Conservation (phyloP, 1,139 yeast species). For the Nakaseomyces kungkrabaensis region DNA sequence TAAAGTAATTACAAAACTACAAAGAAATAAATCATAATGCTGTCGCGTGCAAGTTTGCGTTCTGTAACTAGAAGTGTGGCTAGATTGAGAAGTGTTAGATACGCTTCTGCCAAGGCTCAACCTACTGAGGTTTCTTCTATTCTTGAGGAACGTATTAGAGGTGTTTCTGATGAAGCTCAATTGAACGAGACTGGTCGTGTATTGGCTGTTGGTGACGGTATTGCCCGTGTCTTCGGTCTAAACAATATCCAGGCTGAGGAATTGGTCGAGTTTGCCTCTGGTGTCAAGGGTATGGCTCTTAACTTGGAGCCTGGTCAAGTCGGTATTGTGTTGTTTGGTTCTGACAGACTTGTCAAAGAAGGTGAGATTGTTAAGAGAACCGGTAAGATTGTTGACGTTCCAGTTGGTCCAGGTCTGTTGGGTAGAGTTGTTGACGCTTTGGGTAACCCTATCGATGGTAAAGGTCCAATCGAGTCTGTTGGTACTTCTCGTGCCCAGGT, state of each 20-base stretch:
- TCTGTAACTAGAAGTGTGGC: slow-evolving; percentile 38
- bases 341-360: slow-evolving; percentile 97
- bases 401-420: slow-evolving; percentile 95
- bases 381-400: slow-evolving; percentile 98
- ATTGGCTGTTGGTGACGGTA: slow-evolving; percentile 99
- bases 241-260: slow-evolving; percentile 99
- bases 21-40: not conserved
- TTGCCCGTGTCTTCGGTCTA: slow-evolving; percentile 99
- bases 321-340: slow-evolving; percentile 99
- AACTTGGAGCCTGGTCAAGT: slow-evolving; percentile 99
- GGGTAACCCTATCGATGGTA: slow-evolving; percentile 99
- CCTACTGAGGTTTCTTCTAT: slow-evolving; percentile 99
- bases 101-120: slow-evolving; percentile 95
- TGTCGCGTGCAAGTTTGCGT: slow-evolving; percentile 1
- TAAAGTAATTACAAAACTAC: not conserved
- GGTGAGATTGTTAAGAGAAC: slow-evolving; percentile 99
- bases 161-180: slow-evolving; percentile 95
- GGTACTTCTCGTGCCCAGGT: slow-evolving; percentile 92
- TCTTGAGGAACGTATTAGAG: slow-evolving; percentile 98
- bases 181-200: slow-evolving; percentile 99
- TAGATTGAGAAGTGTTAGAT: slow-evolving; percentile 47
- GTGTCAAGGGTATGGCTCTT: slow-evolving; percentile 99
- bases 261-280: slow-evolving; percentile 97
- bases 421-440: slow-evolving; percentile 99
- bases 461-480: slow-evolving; percentile 91